Percentiles rank a stretch among this genome's conserved stretches.
phyloP scores from a whole-genome alignment of 805 yeast genomes.

The Candida chilensis region DNA sequence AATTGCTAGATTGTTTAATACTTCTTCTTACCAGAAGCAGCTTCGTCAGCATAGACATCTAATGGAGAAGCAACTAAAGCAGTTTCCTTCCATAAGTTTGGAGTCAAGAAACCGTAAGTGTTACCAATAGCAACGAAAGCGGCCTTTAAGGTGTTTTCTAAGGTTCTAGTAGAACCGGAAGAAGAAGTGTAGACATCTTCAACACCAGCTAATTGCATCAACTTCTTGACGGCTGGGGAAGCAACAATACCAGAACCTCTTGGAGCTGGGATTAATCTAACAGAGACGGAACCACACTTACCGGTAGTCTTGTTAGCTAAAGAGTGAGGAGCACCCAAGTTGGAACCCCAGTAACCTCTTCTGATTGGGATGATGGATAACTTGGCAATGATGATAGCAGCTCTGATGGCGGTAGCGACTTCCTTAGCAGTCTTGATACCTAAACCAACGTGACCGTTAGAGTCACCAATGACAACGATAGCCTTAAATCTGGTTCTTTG shows the following conservation, averaged over 20 bases:
- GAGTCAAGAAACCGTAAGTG: constrained; percentile 99
- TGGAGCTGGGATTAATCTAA: constrained; percentile 99
- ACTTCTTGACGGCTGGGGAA: constrained; percentile 98
- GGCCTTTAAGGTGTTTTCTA: constrained; percentile 99
- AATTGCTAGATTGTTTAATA: constrained; percentile 43
- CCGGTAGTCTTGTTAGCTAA: constrained; percentile 97
- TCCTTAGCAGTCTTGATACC: constrained; percentile 99
- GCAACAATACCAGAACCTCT: constrained; percentile 99
- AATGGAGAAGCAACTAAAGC: constrained; percentile 87
- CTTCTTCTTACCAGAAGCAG: constrained; percentile 66
- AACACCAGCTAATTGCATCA: constrained; percentile 98
- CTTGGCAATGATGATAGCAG: constrained; percentile 99
- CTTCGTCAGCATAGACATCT: constrained; percentile 88
- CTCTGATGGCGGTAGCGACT: constrained; percentile 99
- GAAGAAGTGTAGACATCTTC: constrained; percentile 99
- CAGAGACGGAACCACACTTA: constrained; percentile 99
- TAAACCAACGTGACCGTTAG: constrained; percentile 99
- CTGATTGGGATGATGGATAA: constrained; percentile 98
- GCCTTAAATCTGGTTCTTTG: constrained; percentile 99
- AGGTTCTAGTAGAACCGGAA: constrained; percentile 98
- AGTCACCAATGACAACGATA: constrained; percentile 98
- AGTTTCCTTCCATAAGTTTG: constrained; percentile 93
- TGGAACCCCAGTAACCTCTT: constrained; percentile 99
- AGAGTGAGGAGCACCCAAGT: constrained; percentile 99
- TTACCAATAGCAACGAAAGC: constrained; percentile 98